Base-by-base conservation (phyloP, 2,329 filamentous ascomycete genomes). In the Aureobasidium sp. region DNA sequence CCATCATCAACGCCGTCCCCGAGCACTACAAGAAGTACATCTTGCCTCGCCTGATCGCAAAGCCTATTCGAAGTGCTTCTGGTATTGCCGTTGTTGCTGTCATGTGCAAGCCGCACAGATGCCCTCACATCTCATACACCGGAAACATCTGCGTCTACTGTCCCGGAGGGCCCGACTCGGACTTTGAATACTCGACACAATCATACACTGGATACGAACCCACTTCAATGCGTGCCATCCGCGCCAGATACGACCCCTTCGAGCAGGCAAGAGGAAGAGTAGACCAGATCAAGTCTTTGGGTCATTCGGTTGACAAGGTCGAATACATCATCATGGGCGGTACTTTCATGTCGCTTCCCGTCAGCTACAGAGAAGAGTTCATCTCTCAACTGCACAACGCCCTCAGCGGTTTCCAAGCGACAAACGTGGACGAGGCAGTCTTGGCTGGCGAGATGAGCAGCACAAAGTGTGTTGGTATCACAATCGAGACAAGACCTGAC, bases 281-380 rank as follows among this genome's bases (percentile, higher is more conserved):
- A 5, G 94, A 98, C 63, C 93, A 98, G 72, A 89, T 98, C 66
- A 94, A 95, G 70, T 87, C 88, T 2, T 78, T 98, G 0, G 93
- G 93, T 0, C 93, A 98, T 70, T 95, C 89, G 40, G 93, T 98
- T 42, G 93, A 98, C 73, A 98, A 98, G 70, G 93, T 98, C 21
- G 93, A 98, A 74, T 98, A 97, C 70, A 98, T 98, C 66, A 95
- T 98, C 67, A 98, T 98, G 93, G 93, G 93, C 56, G 93, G 93
- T 60, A 98, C 93, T 0, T 98, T 98, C 71, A 98, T 98, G 94
- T 97, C 91, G 2, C 73, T 98, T 22, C 79, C 91, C 7, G 84
- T 90, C 63, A 83, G 85, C 21, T 98, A 98, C 69, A 79, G 93
- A 24, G 88, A 98, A 57, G 83, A 88, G 54, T 98, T 98, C 64